These are phyloP conservation scores for Yarrowia sp. DNA, from an alignment of 805 yeast species.

Conservation along the genomic window DNA sequence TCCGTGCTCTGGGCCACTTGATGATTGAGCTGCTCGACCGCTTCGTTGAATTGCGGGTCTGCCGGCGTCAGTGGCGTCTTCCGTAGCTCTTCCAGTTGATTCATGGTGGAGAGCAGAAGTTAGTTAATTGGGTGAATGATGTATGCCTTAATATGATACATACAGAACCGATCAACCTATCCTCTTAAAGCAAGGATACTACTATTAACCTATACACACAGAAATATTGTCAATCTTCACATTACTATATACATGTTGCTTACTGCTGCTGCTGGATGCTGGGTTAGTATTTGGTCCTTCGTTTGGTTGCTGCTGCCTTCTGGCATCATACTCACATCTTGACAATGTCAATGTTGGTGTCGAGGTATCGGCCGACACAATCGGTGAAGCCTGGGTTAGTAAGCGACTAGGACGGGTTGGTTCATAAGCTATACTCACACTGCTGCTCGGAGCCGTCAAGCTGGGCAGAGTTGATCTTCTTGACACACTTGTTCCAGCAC, in stretches of 20 bases:
- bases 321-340: slow-evolving; percentile 41
- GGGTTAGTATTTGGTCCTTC: background rate
- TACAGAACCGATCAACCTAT: too few species aligned
- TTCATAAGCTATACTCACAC: slow-evolving; percentile 42
- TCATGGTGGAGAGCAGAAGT: background rate
- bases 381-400: slow-evolving; percentile 46
- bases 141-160: too few species aligned
- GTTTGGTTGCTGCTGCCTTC: background rate
- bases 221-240: background rate
- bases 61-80: background rate
- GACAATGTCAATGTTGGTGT: slow-evolving; percentile 81
- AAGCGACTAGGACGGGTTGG: background rate
- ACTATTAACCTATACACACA: too few species aligned
- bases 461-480: slow-evolving; percentile 40
- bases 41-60: background rate
- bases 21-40: background rate
- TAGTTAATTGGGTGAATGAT: background rate
- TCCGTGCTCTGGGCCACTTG: background rate
- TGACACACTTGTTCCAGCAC: slow-evolving; percentile 85
- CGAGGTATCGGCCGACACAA: slow-evolving; percentile 83
- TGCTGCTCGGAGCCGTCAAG: slow-evolving; percentile 59
- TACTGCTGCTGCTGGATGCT: slow-evolving; percentile 26
- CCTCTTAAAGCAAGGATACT: too few species aligned
- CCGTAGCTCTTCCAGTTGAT: background rate
- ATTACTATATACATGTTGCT: slow-evolving; percentile 19